Conservation (phyloP, 176 grass and related monocot genomes). For the Carex littledalei region DNA sequence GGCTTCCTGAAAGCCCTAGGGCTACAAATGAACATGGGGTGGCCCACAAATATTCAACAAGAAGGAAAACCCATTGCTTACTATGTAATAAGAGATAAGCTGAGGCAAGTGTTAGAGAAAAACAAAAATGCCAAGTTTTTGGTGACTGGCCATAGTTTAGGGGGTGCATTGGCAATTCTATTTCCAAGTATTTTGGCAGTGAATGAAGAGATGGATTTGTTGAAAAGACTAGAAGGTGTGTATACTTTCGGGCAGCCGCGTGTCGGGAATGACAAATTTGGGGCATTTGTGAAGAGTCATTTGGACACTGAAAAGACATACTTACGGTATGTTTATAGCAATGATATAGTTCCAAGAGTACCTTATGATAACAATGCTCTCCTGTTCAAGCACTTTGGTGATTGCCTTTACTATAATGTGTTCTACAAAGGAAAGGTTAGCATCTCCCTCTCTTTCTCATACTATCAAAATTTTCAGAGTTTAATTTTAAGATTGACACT, state of each 20-base stretch:
- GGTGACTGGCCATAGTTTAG: slow-evolving; percentile 74
- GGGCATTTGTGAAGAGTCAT: slow-evolving; percentile 27
- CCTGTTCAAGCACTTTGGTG: slow-evolving; percentile 64
- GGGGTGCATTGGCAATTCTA: slow-evolving; percentile 66
- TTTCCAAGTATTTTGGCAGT: slow-evolving; percentile 56
- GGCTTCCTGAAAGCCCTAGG: slow-evolving; percentile 79
- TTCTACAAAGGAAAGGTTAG: slow-evolving; percentile 54
- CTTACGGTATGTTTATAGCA: slow-evolving; percentile 73
- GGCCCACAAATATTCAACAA: slow-evolving; percentile 18
- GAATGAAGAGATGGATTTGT: slow-evolving; percentile 34
- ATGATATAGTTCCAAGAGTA: slow-evolving; percentile 62
- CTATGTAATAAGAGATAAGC: slow-evolving; percentile 54
- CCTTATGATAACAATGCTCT: slow-evolving; percentile 58
- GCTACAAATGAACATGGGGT: slow-evolving; percentile 33
- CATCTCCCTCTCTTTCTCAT: neutral
- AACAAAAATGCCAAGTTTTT: slow-evolving; percentile 37
- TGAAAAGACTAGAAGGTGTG: slow-evolving; percentile 42
- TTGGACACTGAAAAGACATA: slow-evolving; percentile 37
- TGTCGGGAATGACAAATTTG: slow-evolving; percentile 48
- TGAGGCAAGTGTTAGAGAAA: slow-evolving; percentile 16
- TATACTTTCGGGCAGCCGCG: slow-evolving; percentile 82
- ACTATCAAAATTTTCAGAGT: neutral
- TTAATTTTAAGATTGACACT: neutral
- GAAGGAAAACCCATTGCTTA: slow-evolving; percentile 43
- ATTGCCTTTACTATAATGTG: slow-evolving; percentile 69